Evolutionary conservation across 2,329 filamentous ascomycete species (phyloP), one percentile per base, ranked within the genome.

Genomic region (Sclerotinia spermophila): DNA sequence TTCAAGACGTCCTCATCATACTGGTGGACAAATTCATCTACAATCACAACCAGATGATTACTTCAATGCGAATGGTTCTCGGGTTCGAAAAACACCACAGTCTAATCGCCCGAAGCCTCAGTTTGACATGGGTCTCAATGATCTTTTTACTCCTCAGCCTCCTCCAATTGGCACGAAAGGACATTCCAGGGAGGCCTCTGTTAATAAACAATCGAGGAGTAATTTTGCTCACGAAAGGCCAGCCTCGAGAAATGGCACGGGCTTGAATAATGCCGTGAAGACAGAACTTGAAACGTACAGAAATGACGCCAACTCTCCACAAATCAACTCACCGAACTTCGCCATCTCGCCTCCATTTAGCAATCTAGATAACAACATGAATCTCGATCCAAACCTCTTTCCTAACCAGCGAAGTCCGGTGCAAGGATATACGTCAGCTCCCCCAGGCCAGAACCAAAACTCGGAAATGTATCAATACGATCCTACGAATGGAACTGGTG

Each of bases 101-200:
- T 70, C 71, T 24, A 68, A 44, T 70, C 71, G 76, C 56, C 76
- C 76, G 40, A 78, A 77, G 72, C 75, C 75, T 15, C 74, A 75
- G 60, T 79, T 79, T 55, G 78, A 79, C 45, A 79, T 78, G 77
- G 77, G 74, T 27, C 73, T 79, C 42, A 77, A 78, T 56, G 77
- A 78, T 55, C 75, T 79, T n/a, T 74, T 78, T 33, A 30, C 61
- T n/a, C 30, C 68, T 27, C 27, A 61, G 15, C 30, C 42, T 40
- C 44, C 55, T 17, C 55, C 38, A 38, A 21, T 30, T 24, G 38
- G 33, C 24, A 27, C 61, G 21, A 65, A 53, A 53, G 61, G 61
- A 24, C 61, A 65, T 40, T 65, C 61, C 10, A 65, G 45, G 10
- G 45, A 40, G 33, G 33, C 44, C 10, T 65, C 61, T 53, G 45